Evolutionary conservation across 257 asterid species (phyloP).

Genomic region (Primulina huaijiensis): DNA sequence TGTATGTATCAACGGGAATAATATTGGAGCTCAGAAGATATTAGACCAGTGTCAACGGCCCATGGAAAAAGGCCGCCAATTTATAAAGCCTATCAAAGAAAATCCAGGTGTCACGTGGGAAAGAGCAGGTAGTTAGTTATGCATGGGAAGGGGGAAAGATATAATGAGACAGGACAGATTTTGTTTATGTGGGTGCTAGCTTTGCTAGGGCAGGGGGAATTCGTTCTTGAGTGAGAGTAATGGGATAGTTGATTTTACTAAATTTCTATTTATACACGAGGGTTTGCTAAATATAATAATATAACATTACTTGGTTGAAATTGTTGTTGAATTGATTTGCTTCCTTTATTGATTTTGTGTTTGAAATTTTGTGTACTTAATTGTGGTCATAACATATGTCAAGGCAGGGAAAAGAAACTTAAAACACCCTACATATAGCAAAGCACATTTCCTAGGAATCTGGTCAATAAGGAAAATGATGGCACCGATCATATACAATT

Average conservation of each 20-base stretch:
- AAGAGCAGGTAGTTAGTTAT: not conserved
- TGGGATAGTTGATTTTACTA: too few species aligned
- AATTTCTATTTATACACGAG: too few species aligned
- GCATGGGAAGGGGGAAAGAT: not conserved
- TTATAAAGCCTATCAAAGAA: not conserved
- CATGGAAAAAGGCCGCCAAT: not conserved
- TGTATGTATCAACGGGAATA: too few species aligned
- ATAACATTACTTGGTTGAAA: not conserved
- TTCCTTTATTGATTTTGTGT: not conserved
- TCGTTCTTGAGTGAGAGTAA: not conserved
- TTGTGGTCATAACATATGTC: not conserved
- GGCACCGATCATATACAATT: not conserved
- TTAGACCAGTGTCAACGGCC: not conserved
- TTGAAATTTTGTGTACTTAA: not conserved
- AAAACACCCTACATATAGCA: slow-evolving; percentile 3
- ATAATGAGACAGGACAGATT: not conserved
- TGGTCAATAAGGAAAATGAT: slow-evolving; percentile 8
- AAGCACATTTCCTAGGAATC: slow-evolving; percentile 8
- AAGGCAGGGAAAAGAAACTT: not conserved
- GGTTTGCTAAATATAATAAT: too few species aligned
- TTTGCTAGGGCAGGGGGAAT: too few species aligned
- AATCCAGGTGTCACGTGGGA: not conserved
- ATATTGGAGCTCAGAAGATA: not conserved
- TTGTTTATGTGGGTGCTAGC: too few species aligned
- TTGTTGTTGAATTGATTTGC: not conserved